Percentiles rank a stretch among this genome's conserved stretches.
Evolutionary conservation across 192 early-diverging fungal species (phyloP).

Genomic region (Linderina pennispora): DNA sequence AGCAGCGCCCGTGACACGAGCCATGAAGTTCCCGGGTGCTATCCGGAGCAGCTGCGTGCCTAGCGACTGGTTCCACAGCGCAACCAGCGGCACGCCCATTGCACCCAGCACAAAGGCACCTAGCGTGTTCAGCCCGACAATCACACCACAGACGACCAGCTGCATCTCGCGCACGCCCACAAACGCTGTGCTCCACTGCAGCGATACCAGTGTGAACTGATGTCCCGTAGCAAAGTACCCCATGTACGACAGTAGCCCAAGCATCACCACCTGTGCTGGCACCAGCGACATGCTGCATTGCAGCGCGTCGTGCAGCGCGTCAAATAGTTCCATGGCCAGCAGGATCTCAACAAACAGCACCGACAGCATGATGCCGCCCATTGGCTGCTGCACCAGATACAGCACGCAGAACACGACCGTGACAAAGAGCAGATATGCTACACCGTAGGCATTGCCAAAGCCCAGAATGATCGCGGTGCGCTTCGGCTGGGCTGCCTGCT

Average conservation of each 20-base stretch:
- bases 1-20: slow-evolving; percentile 36
- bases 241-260: slow-evolving; percentile 51
- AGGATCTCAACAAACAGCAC: slow-evolving; percentile 42
- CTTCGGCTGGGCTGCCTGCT: slow-evolving; percentile 4
- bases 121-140: slow-evolving; percentile 77
- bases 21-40: slow-evolving; percentile 15
- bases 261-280: slow-evolving; percentile 33
- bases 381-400: slow-evolving; percentile 69
- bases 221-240: slow-evolving; percentile 90
- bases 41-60: slow-evolving; percentile 19
- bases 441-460: slow-evolving; percentile 61
- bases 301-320: slow-evolving; percentile 27
- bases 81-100: slow-evolving; percentile 51
- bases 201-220: slow-evolving; percentile 81
- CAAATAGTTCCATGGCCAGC: slow-evolving; percentile 46
- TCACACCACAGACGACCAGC: slow-evolving; percentile 56
- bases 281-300: slow-evolving; percentile 12
- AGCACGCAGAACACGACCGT: slow-evolving; percentile 59
- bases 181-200: slow-evolving; percentile 88
- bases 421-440: slow-evolving; percentile 57
- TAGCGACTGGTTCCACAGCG: slow-evolving; percentile 34
- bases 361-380: slow-evolving; percentile 63
- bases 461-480: slow-evolving; percentile 49
- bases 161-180: slow-evolving; percentile 74
- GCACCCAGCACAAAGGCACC: slow-evolving; percentile 52